Conservation (phyloP, 2,329 filamentous ascomycete species). For the Phialocephala sp. region DNA sequence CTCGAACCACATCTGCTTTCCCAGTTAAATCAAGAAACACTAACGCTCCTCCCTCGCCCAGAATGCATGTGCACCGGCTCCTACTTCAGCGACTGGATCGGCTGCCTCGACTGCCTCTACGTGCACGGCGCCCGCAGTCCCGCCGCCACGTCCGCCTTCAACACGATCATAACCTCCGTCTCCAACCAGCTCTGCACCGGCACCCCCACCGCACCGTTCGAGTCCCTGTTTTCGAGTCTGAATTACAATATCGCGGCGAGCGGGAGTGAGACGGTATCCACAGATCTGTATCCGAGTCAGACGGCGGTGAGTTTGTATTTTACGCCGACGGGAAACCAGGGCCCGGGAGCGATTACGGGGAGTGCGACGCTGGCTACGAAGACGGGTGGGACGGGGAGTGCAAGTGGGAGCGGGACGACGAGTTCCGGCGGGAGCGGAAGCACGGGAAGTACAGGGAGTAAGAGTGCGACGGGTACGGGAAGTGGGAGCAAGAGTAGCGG, state of each 20-base stretch:
- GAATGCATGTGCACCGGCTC: slow-evolving; percentile 51
- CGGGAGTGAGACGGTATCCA: slow-evolving; percentile 42
- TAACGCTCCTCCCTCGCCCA: no score
- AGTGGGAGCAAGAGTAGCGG: slow-evolving; percentile 13
- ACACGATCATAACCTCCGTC: slow-evolving; percentile 45
- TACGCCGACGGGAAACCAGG: slow-evolving; percentile 47
- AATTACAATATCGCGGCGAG: slow-evolving; percentile 38
- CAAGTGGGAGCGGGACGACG: slow-evolving; percentile 10
- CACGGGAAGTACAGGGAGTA: no score
- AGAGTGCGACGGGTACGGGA: slow-evolving; percentile 39
- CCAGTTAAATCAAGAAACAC: no score
- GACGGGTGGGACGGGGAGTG: slow-evolving; percentile 26
- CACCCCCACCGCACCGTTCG: slow-evolving; percentile 47
- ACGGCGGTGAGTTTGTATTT: slow-evolving; percentile 52
- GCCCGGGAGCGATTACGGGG: slow-evolving; percentile 51
- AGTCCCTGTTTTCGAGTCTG: slow-evolving; percentile 44
- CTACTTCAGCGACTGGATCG: slow-evolving; percentile 51
- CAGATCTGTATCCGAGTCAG: slow-evolving; percentile 45
- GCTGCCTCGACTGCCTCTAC: slow-evolving; percentile 49
- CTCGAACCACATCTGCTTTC: no score
- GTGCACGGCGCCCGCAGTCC: slow-evolving; percentile 49
- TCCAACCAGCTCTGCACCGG: slow-evolving; percentile 46
- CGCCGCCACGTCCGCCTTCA: slow-evolving; percentile 45
- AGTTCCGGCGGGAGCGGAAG: no score
- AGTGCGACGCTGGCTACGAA: slow-evolving; percentile 46